Conservation (phyloP, 768 basidiomycete species). For the Termitomyces heimii region DNA sequence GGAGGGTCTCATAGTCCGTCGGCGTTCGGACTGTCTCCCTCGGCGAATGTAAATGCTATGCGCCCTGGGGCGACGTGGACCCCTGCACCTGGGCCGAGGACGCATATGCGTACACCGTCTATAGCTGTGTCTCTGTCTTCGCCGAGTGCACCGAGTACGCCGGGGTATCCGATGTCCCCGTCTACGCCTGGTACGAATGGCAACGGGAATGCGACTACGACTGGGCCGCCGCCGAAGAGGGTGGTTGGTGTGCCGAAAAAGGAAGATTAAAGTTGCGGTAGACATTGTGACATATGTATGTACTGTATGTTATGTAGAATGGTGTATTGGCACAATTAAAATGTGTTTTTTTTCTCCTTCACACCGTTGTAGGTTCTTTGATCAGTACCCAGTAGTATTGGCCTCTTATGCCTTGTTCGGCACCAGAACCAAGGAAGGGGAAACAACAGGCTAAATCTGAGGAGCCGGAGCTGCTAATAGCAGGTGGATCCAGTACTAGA, state of each 20-base stretch:
- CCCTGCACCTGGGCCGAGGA: constrained; percentile 3
- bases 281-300: neutral
- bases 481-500: no score
- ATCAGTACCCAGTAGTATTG: no score
- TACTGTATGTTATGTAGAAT: neutral
- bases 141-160: constrained; percentile 21
- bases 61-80: constrained; percentile 13
- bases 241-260: constrained; percentile 22
- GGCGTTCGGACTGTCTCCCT: constrained; percentile 6
- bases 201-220: constrained; percentile 20
- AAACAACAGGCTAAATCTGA: no score
- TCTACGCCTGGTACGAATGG: constrained; percentile 24
- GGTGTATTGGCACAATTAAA: neutral
- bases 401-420: no score
- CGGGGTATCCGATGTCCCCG: constrained; percentile 26
- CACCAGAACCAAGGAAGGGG: no score
- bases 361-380: neutral
- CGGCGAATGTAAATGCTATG: constrained; percentile 6
- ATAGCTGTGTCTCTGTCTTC: neutral
- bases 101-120: neutral
- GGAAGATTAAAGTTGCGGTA: constrained; percentile 24
- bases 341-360: neutral
- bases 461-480: no score
- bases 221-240: constrained; percentile 20
- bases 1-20: constrained; percentile 10